phyloP scores from a whole-genome alignment of 2,329 filamentous ascomycete genomes.

The Aureobasidium namibiae region DNA sequence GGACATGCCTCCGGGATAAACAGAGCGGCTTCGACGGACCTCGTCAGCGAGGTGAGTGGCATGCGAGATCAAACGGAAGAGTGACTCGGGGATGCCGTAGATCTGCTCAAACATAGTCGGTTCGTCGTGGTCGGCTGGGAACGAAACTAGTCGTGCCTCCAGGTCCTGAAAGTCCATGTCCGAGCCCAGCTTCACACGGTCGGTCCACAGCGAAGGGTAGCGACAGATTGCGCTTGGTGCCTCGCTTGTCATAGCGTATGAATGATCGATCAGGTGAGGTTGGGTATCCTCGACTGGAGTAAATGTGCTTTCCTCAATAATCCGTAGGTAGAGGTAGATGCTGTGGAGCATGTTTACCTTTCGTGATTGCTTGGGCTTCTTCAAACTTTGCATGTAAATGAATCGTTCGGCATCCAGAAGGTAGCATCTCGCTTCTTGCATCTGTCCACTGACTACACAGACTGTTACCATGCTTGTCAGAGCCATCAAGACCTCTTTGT shows the following conservation, averaged over 20 bases:
- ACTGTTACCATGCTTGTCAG: conserved; percentile 12
- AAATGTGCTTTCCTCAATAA: conserved; percentile 23
- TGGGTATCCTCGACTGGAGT: conserved; percentile 11
- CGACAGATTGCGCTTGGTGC: not conserved
- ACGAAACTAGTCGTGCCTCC: conserved; percentile 26
- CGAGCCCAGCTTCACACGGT: conserved; percentile 24
- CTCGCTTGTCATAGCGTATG: conserved; percentile 20
- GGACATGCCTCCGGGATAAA: not conserved
- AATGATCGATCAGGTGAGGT: conserved; percentile 25
- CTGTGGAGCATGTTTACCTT: conserved; percentile 33
- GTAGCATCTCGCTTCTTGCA: conserved; percentile 27
- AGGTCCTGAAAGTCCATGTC: conserved; percentile 16
- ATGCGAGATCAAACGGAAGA: conserved; percentile 37
- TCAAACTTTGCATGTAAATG: conserved; percentile 28
- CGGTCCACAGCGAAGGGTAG: conserved; percentile 16
- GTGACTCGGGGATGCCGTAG: conserved; percentile 37
- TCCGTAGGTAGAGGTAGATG: conserved; percentile 31
- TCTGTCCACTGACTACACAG: conserved; percentile 19
- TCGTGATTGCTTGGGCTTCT: conserved; percentile 29
- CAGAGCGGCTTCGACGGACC: conserved; percentile 14
- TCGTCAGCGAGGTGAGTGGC: conserved; percentile 32
- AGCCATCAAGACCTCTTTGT: conserved; percentile 12
- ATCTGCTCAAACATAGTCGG: conserved; percentile 32
- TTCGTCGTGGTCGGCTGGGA: conserved; percentile 5
- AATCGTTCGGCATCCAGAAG: conserved; percentile 32